Base-by-base conservation (phyloP, 176 grass and related monocot species). In the Triticum monococcum region DNA sequence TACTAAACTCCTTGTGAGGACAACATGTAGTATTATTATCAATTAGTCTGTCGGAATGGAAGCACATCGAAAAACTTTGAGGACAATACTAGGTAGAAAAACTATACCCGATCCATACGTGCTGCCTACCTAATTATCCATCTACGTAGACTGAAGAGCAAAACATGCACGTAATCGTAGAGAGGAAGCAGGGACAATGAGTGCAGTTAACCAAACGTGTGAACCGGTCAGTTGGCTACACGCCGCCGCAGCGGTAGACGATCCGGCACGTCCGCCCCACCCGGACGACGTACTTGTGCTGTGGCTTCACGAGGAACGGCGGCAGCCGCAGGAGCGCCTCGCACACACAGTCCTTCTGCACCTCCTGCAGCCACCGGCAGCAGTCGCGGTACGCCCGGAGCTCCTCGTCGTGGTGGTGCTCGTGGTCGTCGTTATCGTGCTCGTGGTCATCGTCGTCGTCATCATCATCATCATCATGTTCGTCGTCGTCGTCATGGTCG, bases 281-380 rank as follows among this genome's bases (percentile, higher is more conserved):
- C 67, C 84, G 77, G 8, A 95, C 64, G 12, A 87, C 79, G 89
- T 87, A 98, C n/a, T 54, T 91, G 79, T 98, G 95, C 91, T 93
- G 90, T 18, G 93, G 93, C 77, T 88, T 98, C 20, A 92, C 63
- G 22, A 98, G 89, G 92, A 94, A 98, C 3, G 84, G 81, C 17
- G 95, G 95, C 83, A 98, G 80, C 66, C 80, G 92, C 35, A 95
- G 72, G 24, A 98, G 89, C 31, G 87, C 82, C 57, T 93, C 91
- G 61, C 95, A 98, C 17, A 98, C 91, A 50, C 95, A 98, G 45
- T 91, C 90, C 68, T 95, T 91, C 71, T 95, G 89, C 65, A 98
- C 91, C 76, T 95, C 91, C 65, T 90, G 68, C 24, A 98, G 85
- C 95, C 95, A 98, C 20, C 91, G 84, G 77, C 95, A 98, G 79